Conservation (phyloP, 1,284 basidiomycete genomes). For the Boletus semigastroideus region DNA sequence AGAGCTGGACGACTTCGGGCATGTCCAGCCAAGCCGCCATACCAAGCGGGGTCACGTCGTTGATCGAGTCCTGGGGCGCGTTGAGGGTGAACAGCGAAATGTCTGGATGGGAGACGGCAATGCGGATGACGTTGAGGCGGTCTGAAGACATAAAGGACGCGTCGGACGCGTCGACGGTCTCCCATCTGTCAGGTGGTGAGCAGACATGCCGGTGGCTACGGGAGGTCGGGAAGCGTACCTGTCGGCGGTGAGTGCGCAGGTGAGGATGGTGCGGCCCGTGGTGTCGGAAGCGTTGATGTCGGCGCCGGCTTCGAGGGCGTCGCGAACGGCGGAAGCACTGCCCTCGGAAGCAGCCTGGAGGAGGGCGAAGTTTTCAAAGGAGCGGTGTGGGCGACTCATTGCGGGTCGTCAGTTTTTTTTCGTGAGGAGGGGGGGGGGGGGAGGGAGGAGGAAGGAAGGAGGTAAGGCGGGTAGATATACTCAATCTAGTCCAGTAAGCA, state of each 20-base stretch:
- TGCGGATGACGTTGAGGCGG: slow-evolving; percentile 55
- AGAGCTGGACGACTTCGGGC: slow-evolving; percentile 51
- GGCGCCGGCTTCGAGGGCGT: slow-evolving; percentile 56
- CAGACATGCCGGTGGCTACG: background rate
- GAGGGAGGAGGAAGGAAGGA: background rate
- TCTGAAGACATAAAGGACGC: slow-evolving; percentile 56
- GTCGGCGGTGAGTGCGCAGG: slow-evolving; percentile 67
- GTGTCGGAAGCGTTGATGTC: slow-evolving; percentile 64
- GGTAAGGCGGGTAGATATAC: slow-evolving; percentile 19
- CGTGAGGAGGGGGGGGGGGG: background rate
- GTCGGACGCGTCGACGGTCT: slow-evolving; percentile 63
- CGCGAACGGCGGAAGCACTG: slow-evolving; percentile 50
- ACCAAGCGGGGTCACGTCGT: slow-evolving; percentile 70
- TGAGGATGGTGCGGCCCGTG: slow-evolving; percentile 58
- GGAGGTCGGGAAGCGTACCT: slow-evolving; percentile 43
- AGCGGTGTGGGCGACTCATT: slow-evolving; percentile 39
- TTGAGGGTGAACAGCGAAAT: slow-evolving; percentile 68
- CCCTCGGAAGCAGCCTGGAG: slow-evolving; percentile 59
- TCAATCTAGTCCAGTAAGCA: slow-evolving; percentile 3
- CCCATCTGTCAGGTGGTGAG: slow-evolving; percentile 47
- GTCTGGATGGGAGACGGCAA: slow-evolving; percentile 51
- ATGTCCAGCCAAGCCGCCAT: slow-evolving; percentile 74
- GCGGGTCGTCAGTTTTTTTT: slow-evolving; percentile 28
- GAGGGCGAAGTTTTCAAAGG: slow-evolving; percentile 49
- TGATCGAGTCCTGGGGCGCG: slow-evolving; percentile 60